These are phyloP conservation scores for Colletotrichum viniferum DNA, from an alignment of 2,329 filamentous ascomycete genomes.

Conservation along the genomic window DNA sequence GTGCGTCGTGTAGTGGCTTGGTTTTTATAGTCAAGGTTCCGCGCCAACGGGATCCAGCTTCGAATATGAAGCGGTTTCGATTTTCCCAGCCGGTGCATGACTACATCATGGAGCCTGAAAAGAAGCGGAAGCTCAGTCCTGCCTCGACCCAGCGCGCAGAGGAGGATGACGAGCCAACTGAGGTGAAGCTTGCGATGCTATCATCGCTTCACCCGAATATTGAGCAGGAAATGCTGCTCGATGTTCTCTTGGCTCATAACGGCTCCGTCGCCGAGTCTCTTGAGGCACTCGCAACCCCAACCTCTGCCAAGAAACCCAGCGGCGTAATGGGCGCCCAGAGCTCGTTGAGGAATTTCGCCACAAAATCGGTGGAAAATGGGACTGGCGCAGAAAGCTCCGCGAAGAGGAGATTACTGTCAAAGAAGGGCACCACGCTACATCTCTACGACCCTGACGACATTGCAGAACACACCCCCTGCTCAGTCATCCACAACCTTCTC, in stretches of 20 bases:
- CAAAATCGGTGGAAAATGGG: constrained; percentile 5
- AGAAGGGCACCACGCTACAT: constrained; percentile 82
- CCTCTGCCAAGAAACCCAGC: constrained; percentile 36
- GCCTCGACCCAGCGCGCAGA: constrained; percentile 12
- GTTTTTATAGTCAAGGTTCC: not conserved
- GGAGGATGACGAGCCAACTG: constrained; percentile 77
- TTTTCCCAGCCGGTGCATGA: not conserved
- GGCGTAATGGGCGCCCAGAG: constrained; percentile 61
- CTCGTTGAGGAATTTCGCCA: constrained; percentile 62
- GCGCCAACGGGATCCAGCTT: not conserved
- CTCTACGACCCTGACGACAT: constrained; percentile 84
- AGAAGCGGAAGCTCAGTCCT: constrained; percentile 52
- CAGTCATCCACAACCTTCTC: constrained; percentile 91
- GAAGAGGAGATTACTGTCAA: constrained; percentile 64
- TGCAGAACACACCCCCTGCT: constrained; percentile 84
- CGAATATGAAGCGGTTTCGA: not conserved
- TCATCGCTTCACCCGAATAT: constrained; percentile 74
- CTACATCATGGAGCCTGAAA: constrained; percentile 56
- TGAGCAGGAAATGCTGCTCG: constrained; percentile 72
- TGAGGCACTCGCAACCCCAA: constrained; percentile 50
- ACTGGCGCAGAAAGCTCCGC: constrained; percentile 13
- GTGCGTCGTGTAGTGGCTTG: not conserved
- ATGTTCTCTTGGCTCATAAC: constrained; percentile 77
- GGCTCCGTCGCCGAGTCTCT: constrained; percentile 75
- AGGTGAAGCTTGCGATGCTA: constrained; percentile 85